These are phyloP conservation scores for Epichloe hybrida DNA, from an alignment of 2,329 filamentous ascomycete genomes.

Conservation along the genomic window DNA sequence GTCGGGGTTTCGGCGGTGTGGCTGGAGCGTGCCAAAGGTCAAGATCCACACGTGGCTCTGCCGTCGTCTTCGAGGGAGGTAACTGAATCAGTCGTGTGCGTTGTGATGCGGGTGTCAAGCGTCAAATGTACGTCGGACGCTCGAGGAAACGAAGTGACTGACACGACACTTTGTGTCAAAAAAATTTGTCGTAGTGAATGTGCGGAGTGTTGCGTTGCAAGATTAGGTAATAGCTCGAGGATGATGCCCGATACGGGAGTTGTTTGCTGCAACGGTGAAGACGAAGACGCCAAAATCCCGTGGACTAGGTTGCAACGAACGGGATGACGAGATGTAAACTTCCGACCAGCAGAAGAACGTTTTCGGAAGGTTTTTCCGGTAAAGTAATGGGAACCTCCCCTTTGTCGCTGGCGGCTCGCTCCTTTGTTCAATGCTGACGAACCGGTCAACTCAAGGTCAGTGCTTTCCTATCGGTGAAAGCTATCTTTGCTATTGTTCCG, in stretches of 20 bases:
- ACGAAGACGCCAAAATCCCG: not conserved
- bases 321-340: not conserved
- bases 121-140: too few species aligned
- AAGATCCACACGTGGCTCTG: constrained; percentile 5
- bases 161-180: too few species aligned
- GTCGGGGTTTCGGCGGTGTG: constrained; percentile 4
- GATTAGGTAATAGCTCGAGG: not conserved
- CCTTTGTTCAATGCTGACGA: constrained; percentile 1
- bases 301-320: not conserved
- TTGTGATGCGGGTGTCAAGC: not conserved
- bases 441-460: not conserved
- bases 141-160: too few species aligned
- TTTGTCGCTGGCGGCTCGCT: not conserved
- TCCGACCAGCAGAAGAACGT: constrained; percentile 9
- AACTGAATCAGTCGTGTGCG: not conserved
- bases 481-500: constrained; percentile 1
- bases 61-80: not conserved
- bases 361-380: not conserved
- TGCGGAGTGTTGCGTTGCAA: too few species aligned
- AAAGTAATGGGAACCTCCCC: not conserved
- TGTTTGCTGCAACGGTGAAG: not conserved
- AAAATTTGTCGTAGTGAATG: too few species aligned
- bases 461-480: not conserved
- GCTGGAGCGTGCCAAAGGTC: constrained; percentile 4
- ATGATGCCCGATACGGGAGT: not conserved